A percentile compares a stretch with the other conserved stretches of the same genome.
Evolutionary conservation across 306 rosid species (phyloP).

Genomic region (Astragalus glycyphyllos): DNA sequence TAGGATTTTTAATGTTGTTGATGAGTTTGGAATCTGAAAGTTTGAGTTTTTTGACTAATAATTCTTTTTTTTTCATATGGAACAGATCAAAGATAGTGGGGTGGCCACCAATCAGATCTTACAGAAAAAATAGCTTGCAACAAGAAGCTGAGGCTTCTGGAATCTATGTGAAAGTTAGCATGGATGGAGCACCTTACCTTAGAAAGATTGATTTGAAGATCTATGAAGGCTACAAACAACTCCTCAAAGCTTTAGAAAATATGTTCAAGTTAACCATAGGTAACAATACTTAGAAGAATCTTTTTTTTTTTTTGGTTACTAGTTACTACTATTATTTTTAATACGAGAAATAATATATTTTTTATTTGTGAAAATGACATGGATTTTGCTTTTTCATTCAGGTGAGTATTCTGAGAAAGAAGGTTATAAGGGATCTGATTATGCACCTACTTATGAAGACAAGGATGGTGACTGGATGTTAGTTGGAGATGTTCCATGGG

Average conservation of each 20-base stretch:
- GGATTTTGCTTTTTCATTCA: constrained; percentile 29
- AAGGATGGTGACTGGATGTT: constrained; percentile 98
- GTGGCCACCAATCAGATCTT: constrained; percentile 92
- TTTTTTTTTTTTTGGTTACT: too few species aligned
- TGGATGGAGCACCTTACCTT: constrained; percentile 98
- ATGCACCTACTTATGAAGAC: constrained; percentile 89
- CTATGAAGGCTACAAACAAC: constrained; percentile 66
- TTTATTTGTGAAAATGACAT: constrained; percentile 19
- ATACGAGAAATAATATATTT: neutral
- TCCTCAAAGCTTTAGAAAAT: constrained; percentile 72
- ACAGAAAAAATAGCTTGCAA: constrained; percentile 65
- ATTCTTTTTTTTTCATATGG: constrained; percentile 20
- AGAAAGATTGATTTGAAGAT: constrained; percentile 81
- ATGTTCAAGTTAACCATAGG: constrained; percentile 85
- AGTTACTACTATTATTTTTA: too few species aligned
- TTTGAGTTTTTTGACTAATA: constrained; percentile 9
- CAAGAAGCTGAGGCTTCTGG: constrained; percentile 67
- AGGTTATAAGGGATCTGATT: constrained; percentile 88
- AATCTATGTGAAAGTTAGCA: constrained; percentile 82
- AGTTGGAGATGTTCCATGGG: constrained; percentile 99
- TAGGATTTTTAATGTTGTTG: too few species aligned
- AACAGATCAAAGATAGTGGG: constrained; percentile 86
- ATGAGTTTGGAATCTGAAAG: neutral
- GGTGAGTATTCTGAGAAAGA: constrained; percentile 86
- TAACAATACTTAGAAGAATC: neutral